These are phyloP conservation scores for barley (Hordeum vulgare) DNA, from an alignment of 176 grass and related monocot genomes.

Conservation along the genomic window DNA sequence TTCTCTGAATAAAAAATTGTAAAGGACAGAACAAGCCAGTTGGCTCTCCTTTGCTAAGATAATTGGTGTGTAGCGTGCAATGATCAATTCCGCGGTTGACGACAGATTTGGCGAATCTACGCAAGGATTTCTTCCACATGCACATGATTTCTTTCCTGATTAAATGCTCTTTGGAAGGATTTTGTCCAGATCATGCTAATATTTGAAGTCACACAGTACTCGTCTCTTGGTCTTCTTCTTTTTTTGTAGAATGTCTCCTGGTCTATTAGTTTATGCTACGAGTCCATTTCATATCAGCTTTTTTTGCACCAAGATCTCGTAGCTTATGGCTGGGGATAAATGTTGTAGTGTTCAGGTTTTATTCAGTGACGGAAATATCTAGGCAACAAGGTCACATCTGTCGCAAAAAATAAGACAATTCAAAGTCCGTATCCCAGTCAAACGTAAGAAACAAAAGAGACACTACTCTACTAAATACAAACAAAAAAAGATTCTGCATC, in stretches of 20 bases:
- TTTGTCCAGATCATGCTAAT: conserved; percentile 15
- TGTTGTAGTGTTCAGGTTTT: background rate
- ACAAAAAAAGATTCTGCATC: conserved; percentile 16
- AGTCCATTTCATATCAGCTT: conserved; percentile 18
- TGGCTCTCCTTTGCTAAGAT: background rate
- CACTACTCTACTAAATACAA: background rate
- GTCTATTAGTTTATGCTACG: background rate
- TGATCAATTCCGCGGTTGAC: background rate
- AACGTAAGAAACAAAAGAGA: conserved; percentile 9
- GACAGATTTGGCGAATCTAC: conserved; percentile 27
- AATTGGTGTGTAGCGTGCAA: background rate
- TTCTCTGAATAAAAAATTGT: background rate
- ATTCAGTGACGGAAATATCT: conserved; percentile 9
- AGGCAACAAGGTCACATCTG: conserved; percentile 14
- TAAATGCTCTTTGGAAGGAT: conserved; percentile 6
- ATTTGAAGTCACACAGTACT: background rate
- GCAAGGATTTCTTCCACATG: background rate
- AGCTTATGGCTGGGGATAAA: background rate
- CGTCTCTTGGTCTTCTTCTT: background rate
- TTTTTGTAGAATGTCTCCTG: too few species aligned
- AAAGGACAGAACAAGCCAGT: background rate
- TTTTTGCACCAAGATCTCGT: conserved; percentile 9
- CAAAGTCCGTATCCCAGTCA: conserved; percentile 24
- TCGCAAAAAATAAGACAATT: conserved; percentile 32
- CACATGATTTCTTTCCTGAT: conserved; percentile 7